Evolutionary conservation across 352 stramenopile genomes (phyloP).

Genomic region (Peronosclerospora sorghi): DNA sequence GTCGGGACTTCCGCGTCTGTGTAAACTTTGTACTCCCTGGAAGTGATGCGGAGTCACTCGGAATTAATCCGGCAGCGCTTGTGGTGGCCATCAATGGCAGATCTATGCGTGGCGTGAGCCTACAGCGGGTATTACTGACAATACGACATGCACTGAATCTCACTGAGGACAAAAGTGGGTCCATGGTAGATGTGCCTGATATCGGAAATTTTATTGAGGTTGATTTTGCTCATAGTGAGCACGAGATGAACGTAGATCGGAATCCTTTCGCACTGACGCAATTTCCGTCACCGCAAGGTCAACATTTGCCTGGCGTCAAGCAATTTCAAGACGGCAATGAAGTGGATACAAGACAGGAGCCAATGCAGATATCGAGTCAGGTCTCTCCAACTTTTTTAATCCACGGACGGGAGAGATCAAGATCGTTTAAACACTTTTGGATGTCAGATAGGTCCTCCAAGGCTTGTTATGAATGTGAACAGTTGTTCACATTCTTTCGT

Average conservation of each 20-base stretch:
- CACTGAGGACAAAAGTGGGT: conserved; percentile 3
- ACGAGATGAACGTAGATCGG: conserved; percentile 56
- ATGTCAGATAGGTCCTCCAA: conserved; percentile 84
- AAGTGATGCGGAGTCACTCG: conserved; percentile 34
- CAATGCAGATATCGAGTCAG: conserved; percentile 20
- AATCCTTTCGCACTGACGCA: conserved; percentile 32
- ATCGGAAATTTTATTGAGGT: conserved; percentile 26
- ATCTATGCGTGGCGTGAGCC: conserved; percentile 35
- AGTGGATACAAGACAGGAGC: conserved; percentile 31
- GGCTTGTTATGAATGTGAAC: conserved; percentile 72
- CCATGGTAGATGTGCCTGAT: conserved; percentile 21
- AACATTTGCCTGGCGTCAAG: no score
- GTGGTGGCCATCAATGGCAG: conserved; percentile 47
- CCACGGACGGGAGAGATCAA: conserved; percentile 31
- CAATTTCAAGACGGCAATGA: conserved; percentile 26
- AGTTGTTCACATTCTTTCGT: conserved; percentile 75
- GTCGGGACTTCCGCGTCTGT: conserved; percentile 47
- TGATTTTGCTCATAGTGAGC: conserved; percentile 50
- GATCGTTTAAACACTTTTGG: conserved; percentile 82
- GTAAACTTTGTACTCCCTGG: conserved; percentile 55
- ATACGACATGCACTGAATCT: conserved; percentile 25
- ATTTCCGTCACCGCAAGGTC: no score
- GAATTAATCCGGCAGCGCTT: conserved; percentile 40
- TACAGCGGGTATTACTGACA: conserved; percentile 35
- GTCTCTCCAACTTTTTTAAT: conserved; percentile 12